Evolutionary conservation across 768 basidiomycete species (phyloP).

Genomic region (Trichaptum fuscoviolaceum): DNA sequence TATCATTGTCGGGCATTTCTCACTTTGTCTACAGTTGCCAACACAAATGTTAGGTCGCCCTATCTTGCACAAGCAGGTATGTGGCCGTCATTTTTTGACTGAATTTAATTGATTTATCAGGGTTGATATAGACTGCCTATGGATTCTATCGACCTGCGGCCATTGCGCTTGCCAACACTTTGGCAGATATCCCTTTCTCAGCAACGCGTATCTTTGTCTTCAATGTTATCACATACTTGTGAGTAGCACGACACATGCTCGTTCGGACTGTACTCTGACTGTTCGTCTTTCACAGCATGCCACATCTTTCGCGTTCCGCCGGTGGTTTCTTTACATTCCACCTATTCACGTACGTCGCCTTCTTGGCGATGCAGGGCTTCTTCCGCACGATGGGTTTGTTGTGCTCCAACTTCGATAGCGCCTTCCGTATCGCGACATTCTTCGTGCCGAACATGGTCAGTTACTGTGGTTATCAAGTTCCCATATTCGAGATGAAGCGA

Average conservation of each 20-base stretch:
- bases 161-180: conserved; percentile 57
- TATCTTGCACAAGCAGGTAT: conserved; percentile 60
- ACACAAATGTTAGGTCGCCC: conserved; percentile 78
- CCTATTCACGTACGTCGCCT: conserved; percentile 59
- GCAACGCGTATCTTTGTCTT: conserved; percentile 52
- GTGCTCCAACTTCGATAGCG: conserved; percentile 49
- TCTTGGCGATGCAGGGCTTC: conserved; percentile 75
- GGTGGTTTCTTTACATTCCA: conserved; percentile 54
- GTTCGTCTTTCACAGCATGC: background rate
- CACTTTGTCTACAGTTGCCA: conserved; percentile 42
- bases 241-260: background rate
- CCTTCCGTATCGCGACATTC: conserved; percentile 52
- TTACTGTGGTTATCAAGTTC: conserved; percentile 69
- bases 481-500: conserved; percentile 63
- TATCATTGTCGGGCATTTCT: background rate
- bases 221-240: conserved; percentile 62
- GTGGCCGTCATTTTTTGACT: conserved; percentile 11
- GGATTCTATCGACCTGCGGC: conserved; percentile 65
- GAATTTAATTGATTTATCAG: background rate
- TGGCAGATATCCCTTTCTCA: conserved; percentile 68
- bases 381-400: conserved; percentile 70
- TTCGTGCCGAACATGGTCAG: conserved; percentile 74
- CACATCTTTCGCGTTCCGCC: conserved; percentile 24
- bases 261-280: background rate
- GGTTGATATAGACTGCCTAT: conserved; percentile 39